Evolutionary conservation across 1,284 basidiomycete genomes (phyloP), one percentile per base, ranked within the genome.

Genomic region (Chiua sp.): DNA sequence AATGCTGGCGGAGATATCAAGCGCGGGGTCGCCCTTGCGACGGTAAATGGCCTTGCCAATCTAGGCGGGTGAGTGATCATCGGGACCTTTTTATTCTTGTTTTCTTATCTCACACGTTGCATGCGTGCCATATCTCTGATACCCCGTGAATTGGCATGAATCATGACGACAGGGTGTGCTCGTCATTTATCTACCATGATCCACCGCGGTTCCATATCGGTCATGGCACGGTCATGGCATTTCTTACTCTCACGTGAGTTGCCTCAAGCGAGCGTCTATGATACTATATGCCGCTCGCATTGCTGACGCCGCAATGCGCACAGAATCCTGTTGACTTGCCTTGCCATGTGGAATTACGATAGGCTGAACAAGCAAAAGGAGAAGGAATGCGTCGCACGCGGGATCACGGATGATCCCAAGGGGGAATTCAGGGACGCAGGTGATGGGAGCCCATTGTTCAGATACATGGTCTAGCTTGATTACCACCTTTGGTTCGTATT

Each of bases 331-430:
- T 23, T 51, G 13, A 63, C 55, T 23, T 49, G 32, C 47, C 51
- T 69, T 53, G 65, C 72, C 30, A 78, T 77, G 72, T 78, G 75
- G 68, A 68, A 72, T 50, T 78, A 75, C 60, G 59, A 60, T 3
- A 57, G 63, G 22, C 55, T 72, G 20, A 82, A 82, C 65, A 79
- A 77, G 63, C 63, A 71, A 53, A 80, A 79, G 60, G 72, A 75
- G 39, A 74, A 70, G 5, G 65, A 71, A 8, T 82, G 80, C 55
- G 61, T 61, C 8, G 65, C 70, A 2, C 74, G 79, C 56, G 72
- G 72, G 1, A 79, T 81, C 47, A 73, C 74, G 15, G 68, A 72
- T 18, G 70, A 63, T 46, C 69, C 70, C 44, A 62, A 42, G 42
- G 42, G 42, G 20, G 42, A 44, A n/a, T 44, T 44, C 8, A 44